Evolutionary conservation across 1,284 basidiomycete genomes (phyloP).

Genomic region (Xanthoconium separans): DNA sequence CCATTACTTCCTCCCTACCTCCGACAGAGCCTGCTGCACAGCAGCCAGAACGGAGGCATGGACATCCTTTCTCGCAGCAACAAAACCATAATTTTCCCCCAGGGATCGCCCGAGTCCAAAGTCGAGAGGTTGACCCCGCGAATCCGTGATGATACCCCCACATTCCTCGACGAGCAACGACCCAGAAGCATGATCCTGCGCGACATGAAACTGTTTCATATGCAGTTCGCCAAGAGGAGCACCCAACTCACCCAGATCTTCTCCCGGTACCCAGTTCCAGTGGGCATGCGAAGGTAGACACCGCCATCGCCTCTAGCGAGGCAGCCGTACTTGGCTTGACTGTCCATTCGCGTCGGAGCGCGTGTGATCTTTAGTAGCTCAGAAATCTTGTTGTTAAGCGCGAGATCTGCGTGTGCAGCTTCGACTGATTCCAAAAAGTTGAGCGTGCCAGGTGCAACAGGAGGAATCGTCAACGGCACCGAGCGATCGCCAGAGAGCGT

Average conservation of each 20-base stretch:
- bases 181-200: slow-evolving; percentile 89
- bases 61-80: slow-evolving; percentile 71
- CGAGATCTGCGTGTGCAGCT: slow-evolving; percentile 3
- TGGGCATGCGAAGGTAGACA: slow-evolving; percentile 78
- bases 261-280: slow-evolving; percentile 67
- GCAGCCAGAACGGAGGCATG: slow-evolving; percentile 75
- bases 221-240: neutral
- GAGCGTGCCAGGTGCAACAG: slow-evolving; percentile 46
- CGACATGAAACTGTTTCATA: neutral
- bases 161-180: slow-evolving; percentile 86
- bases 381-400: neutral
- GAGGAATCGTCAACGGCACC: slow-evolving; percentile 49
- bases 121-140: slow-evolving; percentile 75
- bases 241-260: slow-evolving; percentile 78
- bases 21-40: slow-evolving; percentile 62
- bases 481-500: slow-evolving; percentile 44
- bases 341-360: slow-evolving; percentile 83
- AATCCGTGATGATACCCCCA: slow-evolving; percentile 85
- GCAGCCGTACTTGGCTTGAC: slow-evolving; percentile 94
- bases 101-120: slow-evolving; percentile 89
- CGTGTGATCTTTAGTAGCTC: slow-evolving; percentile 64
- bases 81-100: slow-evolving; percentile 84
- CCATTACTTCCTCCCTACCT: slow-evolving; percentile 10
- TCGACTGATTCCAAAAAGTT: slow-evolving; percentile 93
- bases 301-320: slow-evolving; percentile 88